Conservation (phyloP, 257 asterid genomes). For the Asclepias syriaca region DNA sequence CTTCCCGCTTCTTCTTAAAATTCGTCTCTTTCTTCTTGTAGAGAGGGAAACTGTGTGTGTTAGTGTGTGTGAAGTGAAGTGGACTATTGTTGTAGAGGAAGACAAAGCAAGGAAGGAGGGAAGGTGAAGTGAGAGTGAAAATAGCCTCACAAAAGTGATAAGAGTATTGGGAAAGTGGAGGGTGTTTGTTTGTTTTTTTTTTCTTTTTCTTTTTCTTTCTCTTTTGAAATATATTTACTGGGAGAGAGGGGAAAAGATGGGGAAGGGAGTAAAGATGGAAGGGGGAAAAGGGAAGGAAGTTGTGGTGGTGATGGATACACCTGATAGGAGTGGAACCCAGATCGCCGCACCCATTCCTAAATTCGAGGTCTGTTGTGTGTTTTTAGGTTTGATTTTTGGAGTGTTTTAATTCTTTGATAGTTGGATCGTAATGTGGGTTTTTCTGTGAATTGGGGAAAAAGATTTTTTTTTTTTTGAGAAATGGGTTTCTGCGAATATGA, state of each 20-base stretch:
- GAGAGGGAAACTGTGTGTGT: constrained; percentile 35
- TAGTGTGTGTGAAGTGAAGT: constrained; percentile 19
- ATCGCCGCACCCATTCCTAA: constrained; percentile 52
- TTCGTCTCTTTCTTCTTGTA: constrained; percentile 33
- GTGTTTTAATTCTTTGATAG: not conserved
- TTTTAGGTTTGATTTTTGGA: not conserved
- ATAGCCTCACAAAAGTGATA: constrained; percentile 13
- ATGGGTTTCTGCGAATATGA: constrained; percentile 27
- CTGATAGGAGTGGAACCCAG: constrained; percentile 75
- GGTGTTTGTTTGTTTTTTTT: not conserved
- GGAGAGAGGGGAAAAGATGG: constrained; percentile 19
- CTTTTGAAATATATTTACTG: not conserved
- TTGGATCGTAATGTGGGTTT: constrained; percentile 14
- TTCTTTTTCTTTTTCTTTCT: no score
- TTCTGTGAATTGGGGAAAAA: constrained; percentile 16
- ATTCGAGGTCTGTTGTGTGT: constrained; percentile 55
- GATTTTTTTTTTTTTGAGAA: constrained; percentile 8
- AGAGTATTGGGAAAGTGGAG: constrained; percentile 24
- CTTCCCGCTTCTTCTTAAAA: constrained; percentile 83
- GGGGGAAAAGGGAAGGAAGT: no score
- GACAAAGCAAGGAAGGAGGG: no score
- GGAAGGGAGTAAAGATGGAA: no score
- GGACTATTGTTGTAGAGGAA: constrained; percentile 5
- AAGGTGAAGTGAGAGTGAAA: no score
- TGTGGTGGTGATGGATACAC: constrained; percentile 92